Evolutionary conservation across 768 basidiomycete genomes (phyloP).

Genomic region (Trametes cubensis): DNA sequence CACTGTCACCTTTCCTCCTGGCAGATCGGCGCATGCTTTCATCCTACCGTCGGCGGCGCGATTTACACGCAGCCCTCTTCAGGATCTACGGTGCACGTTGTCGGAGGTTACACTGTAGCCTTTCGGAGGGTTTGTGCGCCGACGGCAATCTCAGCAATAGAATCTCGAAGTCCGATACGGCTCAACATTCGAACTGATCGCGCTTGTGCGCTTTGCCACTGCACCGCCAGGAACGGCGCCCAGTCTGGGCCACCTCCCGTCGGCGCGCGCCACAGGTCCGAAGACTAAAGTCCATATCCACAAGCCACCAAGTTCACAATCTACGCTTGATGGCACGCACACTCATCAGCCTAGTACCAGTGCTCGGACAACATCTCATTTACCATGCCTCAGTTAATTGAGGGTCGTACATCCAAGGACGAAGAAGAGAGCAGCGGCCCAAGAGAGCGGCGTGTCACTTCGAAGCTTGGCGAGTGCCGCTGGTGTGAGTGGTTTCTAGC

Average conservation of each 20-base stretch:
- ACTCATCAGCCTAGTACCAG: neutral
- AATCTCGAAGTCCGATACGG: conserved; percentile 15
- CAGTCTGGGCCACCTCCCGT: neutral
- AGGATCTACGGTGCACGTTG: neutral
- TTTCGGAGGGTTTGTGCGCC: conserved; percentile 4
- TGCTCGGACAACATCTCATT: neutral
- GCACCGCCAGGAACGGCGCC: conserved; percentile 6
- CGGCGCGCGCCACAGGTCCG: neutral
- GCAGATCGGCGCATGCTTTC: conserved; percentile 6
- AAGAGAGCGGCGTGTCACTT: neutral
- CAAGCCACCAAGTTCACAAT: neutral
- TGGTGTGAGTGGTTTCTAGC: neutral
- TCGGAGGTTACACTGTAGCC: too few species aligned
- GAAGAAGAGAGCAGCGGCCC: neutral
- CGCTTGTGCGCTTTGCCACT: neutral
- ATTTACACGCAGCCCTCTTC: neutral
- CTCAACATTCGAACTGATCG: conserved; percentile 15
- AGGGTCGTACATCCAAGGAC: too few species aligned
- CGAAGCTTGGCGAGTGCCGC: neutral
- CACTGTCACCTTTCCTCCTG: neutral
- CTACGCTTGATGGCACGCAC: neutral
- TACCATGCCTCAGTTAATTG: too few species aligned
- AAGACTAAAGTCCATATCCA: neutral
- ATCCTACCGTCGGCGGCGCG: neutral
- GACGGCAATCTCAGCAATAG: conserved; percentile 1